Evolutionary conservation across 2,329 filamentous ascomycete species (phyloP).

Genomic region (Kalmusia sp.): DNA sequence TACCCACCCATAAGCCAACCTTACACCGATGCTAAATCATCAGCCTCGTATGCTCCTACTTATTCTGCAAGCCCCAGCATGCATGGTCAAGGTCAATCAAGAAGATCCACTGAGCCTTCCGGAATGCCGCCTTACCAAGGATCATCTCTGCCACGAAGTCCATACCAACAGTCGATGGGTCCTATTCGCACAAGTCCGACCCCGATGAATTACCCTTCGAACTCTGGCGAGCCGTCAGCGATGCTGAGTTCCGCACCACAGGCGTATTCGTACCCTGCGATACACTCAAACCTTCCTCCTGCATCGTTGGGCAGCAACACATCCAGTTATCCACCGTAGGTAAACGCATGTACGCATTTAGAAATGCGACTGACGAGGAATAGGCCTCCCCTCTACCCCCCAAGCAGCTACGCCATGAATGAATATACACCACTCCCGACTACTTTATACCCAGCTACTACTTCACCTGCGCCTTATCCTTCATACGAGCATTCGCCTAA

Average conservation of each 20-base stretch:
- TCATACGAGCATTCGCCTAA: slow-evolving; percentile 38
- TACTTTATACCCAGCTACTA: slow-evolving; percentile 45
- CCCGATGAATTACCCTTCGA: slow-evolving; percentile 29
- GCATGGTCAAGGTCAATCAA: slow-evolving; percentile 30
- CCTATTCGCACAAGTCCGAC: slow-evolving; percentile 37
- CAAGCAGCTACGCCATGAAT: slow-evolving; percentile 41
- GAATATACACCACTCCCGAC: slow-evolving; percentile 44
- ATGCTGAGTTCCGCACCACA: slow-evolving; percentile 34
- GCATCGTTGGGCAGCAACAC: slow-evolving; percentile 37
- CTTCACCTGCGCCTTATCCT: slow-evolving; percentile 39
- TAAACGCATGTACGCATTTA: neutral
- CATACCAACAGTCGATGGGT: slow-evolving; percentile 40
- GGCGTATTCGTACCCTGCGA: slow-evolving; percentile 40
- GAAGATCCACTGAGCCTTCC: slow-evolving; percentile 36
- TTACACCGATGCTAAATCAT: slow-evolving; percentile 37
- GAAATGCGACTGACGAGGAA: slow-evolving; percentile 14
- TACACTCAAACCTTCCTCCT: slow-evolving; percentile 37
- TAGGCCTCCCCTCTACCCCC: slow-evolving; percentile 42
- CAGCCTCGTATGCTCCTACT: slow-evolving; percentile 35
- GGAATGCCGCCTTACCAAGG: slow-evolving; percentile 41
- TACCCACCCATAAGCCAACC: slow-evolving; percentile 38
- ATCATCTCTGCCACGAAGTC: slow-evolving; percentile 37
- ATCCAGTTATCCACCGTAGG: slow-evolving; percentile 43
- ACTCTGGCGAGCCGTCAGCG: slow-evolving; percentile 25
- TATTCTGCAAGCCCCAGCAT: slow-evolving; percentile 37